Evolutionary conservation across 331 rosid species (phyloP).

Genomic region (Pyracantha coccinea): DNA sequence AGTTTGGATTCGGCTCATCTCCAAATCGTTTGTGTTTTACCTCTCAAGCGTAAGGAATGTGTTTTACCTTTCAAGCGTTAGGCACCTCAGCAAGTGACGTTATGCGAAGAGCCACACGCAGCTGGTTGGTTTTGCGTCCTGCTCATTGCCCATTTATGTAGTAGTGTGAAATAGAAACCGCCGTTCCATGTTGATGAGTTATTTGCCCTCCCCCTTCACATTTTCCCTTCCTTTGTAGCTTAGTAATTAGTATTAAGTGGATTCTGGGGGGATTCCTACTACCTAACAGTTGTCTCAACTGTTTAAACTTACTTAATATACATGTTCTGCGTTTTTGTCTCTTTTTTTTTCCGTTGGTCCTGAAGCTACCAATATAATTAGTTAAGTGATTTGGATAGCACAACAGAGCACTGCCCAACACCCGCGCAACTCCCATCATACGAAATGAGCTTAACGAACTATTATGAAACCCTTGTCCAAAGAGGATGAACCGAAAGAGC

Average conservation of each 20-base stretch:
- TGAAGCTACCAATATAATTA: no score
- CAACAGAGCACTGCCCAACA: no score
- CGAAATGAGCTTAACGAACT: no score
- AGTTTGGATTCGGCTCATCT: background rate
- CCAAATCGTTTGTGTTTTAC: background rate
- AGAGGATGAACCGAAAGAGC: no score
- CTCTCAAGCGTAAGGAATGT: conserved; percentile 1
- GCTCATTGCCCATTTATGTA: conserved; percentile 26
- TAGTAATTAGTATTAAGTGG: background rate
- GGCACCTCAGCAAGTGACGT: conserved; percentile 68
- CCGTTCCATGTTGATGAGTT: background rate
- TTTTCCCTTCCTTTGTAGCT: background rate
- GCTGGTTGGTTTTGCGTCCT: conserved; percentile 83
- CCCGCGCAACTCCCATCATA: no score
- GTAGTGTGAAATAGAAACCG: background rate
- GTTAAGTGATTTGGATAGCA: no score
- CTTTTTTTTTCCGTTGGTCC: no score
- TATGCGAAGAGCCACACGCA: conserved; percentile 46
- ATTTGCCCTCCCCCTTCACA: background rate
- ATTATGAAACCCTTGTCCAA: no score
- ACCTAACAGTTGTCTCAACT: background rate
- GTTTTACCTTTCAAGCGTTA: conserved; percentile 21
- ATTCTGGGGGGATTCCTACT: background rate
- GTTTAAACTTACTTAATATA: background rate
- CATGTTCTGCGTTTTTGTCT: background rate